Evolutionary conservation across 2,329 filamentous ascomycete species (phyloP).

Genomic region (Aschersonia sp.): DNA sequence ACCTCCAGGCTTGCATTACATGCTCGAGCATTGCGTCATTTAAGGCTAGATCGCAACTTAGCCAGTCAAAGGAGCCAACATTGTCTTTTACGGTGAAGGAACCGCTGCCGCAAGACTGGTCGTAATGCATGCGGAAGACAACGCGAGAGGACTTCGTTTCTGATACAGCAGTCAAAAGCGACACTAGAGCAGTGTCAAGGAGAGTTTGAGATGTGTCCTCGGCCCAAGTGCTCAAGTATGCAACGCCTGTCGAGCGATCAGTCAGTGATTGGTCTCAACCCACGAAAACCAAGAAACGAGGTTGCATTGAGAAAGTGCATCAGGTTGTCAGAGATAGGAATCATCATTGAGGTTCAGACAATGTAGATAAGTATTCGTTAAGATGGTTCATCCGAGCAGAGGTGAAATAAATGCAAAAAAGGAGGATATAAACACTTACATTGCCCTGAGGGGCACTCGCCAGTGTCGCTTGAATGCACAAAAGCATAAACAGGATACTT

Average conservation of each 20-base stretch:
- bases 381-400: slow-evolving; percentile 67
- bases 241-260: slow-evolving; percentile 17
- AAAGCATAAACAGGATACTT: slow-evolving; percentile 41
- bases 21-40: slow-evolving; percentile 54
- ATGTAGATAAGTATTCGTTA: slow-evolving; percentile 99
- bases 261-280: slow-evolving; percentile 9
- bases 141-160: slow-evolving; percentile 15
- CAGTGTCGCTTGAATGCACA: slow-evolving; percentile 78
- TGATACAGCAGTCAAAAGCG: slow-evolving; percentile 21
- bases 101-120: slow-evolving; percentile 25
- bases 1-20: slow-evolving; percentile 58
- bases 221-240: slow-evolving; percentile 23
- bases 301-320: slow-evolving; percentile 28
- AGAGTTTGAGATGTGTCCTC: slow-evolving; percentile 17
- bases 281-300: slow-evolving; percentile 3
- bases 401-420: slow-evolving; percentile 8
- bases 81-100: slow-evolving; percentile 20
- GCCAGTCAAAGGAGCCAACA: slow-evolving; percentile 41
- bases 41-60: slow-evolving; percentile 55
- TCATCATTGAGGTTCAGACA: slow-evolving; percentile 93
- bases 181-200: slow-evolving; percentile 25
- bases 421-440: slow-evolving; percentile 49
- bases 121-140: slow-evolving; percentile 41
- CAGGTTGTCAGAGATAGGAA: slow-evolving; percentile 78
- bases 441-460: slow-evolving; percentile 79